Percentiles rank a stretch among this genome's conserved stretches.
Conservation (phyloP, 768 basidiomycete genomes). For the Hemileccinum rubropunctum region DNA sequence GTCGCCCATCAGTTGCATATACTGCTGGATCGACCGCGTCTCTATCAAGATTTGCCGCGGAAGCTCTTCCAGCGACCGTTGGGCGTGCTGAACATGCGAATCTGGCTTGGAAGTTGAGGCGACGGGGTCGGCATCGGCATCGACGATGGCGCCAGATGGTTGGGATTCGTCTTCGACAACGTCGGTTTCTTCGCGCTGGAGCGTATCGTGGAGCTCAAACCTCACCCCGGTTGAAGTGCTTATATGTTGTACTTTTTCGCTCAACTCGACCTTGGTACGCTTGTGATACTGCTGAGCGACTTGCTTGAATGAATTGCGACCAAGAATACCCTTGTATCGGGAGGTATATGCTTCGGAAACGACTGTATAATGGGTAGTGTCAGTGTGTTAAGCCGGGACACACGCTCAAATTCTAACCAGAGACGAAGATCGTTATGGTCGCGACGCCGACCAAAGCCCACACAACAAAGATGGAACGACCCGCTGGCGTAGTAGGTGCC, state of each 20-base stretch:
- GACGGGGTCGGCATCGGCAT: background rate
- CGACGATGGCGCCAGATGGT: background rate
- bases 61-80: slow-evolving; percentile 36
- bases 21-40: slow-evolving; percentile 38
- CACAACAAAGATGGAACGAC: slow-evolving; percentile 71
- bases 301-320: slow-evolving; percentile 42
- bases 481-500: slow-evolving; percentile 59
- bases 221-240: slow-evolving; percentile 1
- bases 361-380: slow-evolving; percentile 39
- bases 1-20: slow-evolving; percentile 35
- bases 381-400: background rate
- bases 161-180: background rate
- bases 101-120: slow-evolving; percentile 6
- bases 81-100: slow-evolving; percentile 16
- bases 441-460: slow-evolving; percentile 79
- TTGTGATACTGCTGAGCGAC: slow-evolving; percentile 46
- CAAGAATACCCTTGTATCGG: slow-evolving; percentile 59
- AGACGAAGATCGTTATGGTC: slow-evolving; percentile 72
- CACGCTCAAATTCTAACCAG: slow-evolving; percentile 42
- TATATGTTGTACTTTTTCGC: slow-evolving; percentile 8
- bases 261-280: slow-evolving; percentile 18
- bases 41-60: slow-evolving; percentile 38
- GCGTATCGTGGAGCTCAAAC: background rate
- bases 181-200: slow-evolving; percentile 1
- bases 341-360: slow-evolving; percentile 64